Evolutionary conservation across 225 moss, liverwort and hornwort genomes (phyloP).

Genomic region (Polytrichum commune): DNA sequence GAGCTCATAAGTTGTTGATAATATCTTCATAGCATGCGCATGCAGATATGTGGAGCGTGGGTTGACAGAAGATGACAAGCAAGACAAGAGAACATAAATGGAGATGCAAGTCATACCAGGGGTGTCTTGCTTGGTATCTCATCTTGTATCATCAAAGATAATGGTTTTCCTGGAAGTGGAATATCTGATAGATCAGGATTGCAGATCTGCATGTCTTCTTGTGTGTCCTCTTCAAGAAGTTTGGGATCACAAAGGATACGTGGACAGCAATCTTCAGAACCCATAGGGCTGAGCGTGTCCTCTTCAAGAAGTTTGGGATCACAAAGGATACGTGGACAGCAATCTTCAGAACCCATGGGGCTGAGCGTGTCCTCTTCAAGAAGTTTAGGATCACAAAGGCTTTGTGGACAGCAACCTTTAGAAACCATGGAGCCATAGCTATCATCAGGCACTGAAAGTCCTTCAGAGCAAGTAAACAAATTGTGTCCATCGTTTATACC

Average conservation of each 20-base stretch:
- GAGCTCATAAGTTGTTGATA: neutral
- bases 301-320: constrained; percentile 9
- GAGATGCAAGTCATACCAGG: neutral
- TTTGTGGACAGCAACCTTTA: constrained; percentile 14
- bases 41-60: neutral
- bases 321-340: constrained; percentile 13
- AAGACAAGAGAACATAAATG: neutral
- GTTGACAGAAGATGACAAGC: too few species aligned
- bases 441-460: constrained; percentile 20
- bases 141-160: neutral
- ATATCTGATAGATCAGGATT: neutral
- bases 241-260: constrained; percentile 13
- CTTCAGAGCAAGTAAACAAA: constrained; percentile 10
- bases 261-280: constrained; percentile 14
- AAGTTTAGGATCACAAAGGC: constrained; percentile 11
- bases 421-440: constrained; percentile 11
- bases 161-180: too few species aligned
- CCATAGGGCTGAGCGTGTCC: constrained; percentile 11
- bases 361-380: constrained; percentile 11
- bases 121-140: neutral
- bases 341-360: constrained; percentile 16
- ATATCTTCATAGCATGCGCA: neutral
- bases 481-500: constrained; percentile 6
- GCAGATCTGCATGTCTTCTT: constrained; percentile 12
- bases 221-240: constrained; percentile 10